Percentiles rank a stretch among this genome's conserved stretches.
These are phyloP conservation scores for Zarea fungicola DNA, from an alignment of 2,329 filamentous ascomycete genomes.

Conservation along the genomic window DNA sequence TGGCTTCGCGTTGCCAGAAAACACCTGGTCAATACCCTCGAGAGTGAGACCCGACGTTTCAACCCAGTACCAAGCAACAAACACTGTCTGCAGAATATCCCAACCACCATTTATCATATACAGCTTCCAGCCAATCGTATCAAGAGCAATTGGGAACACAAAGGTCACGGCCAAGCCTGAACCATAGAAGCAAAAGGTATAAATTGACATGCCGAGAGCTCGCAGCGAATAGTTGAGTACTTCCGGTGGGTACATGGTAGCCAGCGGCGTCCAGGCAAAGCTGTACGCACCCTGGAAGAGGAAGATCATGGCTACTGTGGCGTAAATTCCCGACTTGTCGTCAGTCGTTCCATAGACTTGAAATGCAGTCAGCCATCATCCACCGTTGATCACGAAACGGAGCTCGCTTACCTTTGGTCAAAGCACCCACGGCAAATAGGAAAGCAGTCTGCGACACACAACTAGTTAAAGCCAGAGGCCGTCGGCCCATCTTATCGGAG, in stretches of 20 bases:
- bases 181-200: conserved; percentile 22
- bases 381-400: too few species aligned
- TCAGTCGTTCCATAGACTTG: too few species aligned
- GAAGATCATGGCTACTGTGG: conserved; percentile 31
- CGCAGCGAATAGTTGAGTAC: conserved; percentile 28
- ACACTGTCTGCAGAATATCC: conserved; percentile 19
- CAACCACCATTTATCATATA: conserved; percentile 26
- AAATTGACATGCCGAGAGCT: conserved; percentile 24
- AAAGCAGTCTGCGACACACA: conserved; percentile 20
- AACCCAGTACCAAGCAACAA: conserved; percentile 16
- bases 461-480: conserved; percentile 24
- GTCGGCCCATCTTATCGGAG: conserved; percentile 28
- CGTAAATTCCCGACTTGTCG: too few species aligned
- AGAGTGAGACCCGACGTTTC: conserved; percentile 26
- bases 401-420: conserved; percentile 24
- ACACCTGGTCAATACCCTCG: conserved; percentile 25
- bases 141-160: conserved; percentile 26
- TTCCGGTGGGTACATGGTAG: conserved; percentile 28
- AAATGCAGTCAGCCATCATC: too few species aligned
- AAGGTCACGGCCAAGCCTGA: too few species aligned
- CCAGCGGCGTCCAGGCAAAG: conserved; percentile 30
- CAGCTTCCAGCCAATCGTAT: conserved; percentile 26
- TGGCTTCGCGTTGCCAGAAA: too few species aligned
- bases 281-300: conserved; percentile 29
- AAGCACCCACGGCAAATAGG: conserved; percentile 21